Conservation (phyloP, 495 filamentous ascomycete species). For the Penicillium nucicola region DNA sequence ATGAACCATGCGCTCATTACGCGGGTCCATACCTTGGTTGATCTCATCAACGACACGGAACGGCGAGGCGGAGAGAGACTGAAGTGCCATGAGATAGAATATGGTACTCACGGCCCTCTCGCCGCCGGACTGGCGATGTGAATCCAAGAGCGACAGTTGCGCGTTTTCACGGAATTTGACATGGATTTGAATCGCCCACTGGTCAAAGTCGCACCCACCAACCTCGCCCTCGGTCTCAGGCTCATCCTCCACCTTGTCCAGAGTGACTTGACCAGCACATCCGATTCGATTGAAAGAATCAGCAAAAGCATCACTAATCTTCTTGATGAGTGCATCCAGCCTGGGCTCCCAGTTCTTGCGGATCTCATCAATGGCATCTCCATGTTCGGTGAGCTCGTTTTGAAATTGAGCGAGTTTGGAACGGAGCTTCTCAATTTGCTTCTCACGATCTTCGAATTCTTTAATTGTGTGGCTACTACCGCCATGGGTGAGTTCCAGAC, state of each 20-base stretch:
- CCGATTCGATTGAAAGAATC: conserved; percentile 90
- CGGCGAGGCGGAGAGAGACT: conserved; percentile 89
- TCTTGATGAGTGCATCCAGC: conserved; percentile 70
- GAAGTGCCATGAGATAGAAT: conserved; percentile 98
- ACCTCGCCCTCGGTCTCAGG: conserved; percentile 32
- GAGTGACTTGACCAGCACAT: conserved; percentile 86
- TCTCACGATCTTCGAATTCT: conserved; percentile 49
- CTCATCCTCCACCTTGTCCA: conserved; percentile 48
- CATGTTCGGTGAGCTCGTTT: conserved; percentile 46
- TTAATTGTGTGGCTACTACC: conserved; percentile 72
- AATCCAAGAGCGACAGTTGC: conserved; percentile 75
- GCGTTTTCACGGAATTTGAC: conserved; percentile 93
- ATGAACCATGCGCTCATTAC: conserved; percentile 97
- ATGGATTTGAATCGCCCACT: conserved; percentile 90
- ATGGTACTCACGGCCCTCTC: conserved; percentile 96
- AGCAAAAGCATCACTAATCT: conserved; percentile 85
- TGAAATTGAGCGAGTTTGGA: conserved; percentile 42
- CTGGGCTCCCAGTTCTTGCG: conserved; percentile 74
- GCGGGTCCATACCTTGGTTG: conserved; percentile 98
- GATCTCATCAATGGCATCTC: conserved; percentile 56
- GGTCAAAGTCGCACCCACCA: conserved; percentile 79
- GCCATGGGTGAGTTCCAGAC: conserved; percentile 75
- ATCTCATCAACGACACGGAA: conserved; percentile 99
- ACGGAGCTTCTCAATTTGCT: conserved; percentile 37
- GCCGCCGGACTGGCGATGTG: conserved; percentile 92